A percentile compares a stretch with the other conserved stretches of the same genome.
These are phyloP conservation scores for Aphanomyces stellatus DNA, from an alignment of 352 stramenopile species.

Conservation along the genomic window DNA sequence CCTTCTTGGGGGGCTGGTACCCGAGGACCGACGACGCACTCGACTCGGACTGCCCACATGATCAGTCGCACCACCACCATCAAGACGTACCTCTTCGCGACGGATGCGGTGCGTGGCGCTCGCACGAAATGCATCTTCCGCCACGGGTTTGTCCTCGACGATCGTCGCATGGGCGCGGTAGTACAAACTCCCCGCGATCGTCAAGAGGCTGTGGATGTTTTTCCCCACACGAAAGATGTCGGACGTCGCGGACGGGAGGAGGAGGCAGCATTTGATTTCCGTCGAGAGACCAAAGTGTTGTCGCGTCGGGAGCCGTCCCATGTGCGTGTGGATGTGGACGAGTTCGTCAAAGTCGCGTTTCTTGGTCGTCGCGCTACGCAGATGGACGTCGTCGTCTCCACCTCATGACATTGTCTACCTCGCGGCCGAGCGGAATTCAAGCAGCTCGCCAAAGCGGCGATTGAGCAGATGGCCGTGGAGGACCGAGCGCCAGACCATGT, in stretches of 20 bases:
- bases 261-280: conserved; percentile 56
- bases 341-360: conserved; percentile 70
- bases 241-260: conserved; percentile 42
- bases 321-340: conserved; percentile 54
- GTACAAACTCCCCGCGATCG: conserved; percentile 54
- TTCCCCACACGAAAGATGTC: conserved; percentile 70
- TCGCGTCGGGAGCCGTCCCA: conserved; percentile 16
- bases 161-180: conserved; percentile 33
- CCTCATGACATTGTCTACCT: neutral
- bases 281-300: conserved; percentile 27
- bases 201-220: conserved; percentile 55
- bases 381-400: neutral
- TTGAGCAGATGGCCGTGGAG: conserved; percentile 60
- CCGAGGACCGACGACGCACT: conserved; percentile 24
- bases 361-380: conserved; percentile 7
- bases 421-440: conserved; percentile 54
- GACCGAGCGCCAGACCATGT: conserved; percentile 53
- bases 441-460: conserved; percentile 41
- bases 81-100: conserved; percentile 41
- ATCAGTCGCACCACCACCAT: too few species aligned
- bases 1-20: conserved; percentile 52
- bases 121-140: conserved; percentile 57
- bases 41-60: too few species aligned
- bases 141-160: conserved; percentile 43
- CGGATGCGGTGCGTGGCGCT: conserved; percentile 59